phyloP scores from a whole-genome alignment of 1,139 yeast species.

The Trichomonascaceae sp. region DNA sequence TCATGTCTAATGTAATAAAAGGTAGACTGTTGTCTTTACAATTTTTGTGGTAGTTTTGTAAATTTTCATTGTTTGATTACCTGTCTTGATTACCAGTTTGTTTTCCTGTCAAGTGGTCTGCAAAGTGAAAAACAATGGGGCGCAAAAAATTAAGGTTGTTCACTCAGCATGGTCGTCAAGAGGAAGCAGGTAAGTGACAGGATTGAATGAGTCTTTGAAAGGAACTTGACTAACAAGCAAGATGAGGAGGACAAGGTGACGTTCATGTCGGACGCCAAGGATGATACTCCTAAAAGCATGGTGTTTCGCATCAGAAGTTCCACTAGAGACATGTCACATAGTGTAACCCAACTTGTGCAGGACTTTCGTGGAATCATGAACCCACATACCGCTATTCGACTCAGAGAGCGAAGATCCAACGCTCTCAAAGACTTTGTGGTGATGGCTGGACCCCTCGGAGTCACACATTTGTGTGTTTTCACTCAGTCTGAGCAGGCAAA shows the following conservation, averaged over 20 bases:
- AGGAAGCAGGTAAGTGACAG: too few species aligned
- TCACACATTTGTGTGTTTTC: constrained; percentile 75
- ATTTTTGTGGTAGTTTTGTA: too few species aligned
- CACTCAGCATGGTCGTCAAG: too few species aligned
- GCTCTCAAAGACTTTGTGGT: constrained; percentile 81
- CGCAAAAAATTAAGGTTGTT: too few species aligned
- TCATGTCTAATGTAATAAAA: constrained; percentile 4
- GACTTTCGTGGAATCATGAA: constrained; percentile 89
- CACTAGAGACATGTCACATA: constrained; percentile 50
- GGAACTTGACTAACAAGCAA: too few species aligned
- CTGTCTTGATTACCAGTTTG: too few species aligned
- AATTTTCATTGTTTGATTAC: too few species aligned
- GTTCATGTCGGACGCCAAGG: constrained; percentile 51
- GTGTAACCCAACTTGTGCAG: constrained; percentile 68
- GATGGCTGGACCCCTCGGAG: constrained; percentile 96
- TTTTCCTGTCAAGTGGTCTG: too few species aligned
- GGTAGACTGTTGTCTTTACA: too few species aligned
- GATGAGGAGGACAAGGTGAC: constrained; percentile 62
- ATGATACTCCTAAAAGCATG: constrained; percentile 80
- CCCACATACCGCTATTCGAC: constrained; percentile 88
- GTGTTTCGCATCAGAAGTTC: constrained; percentile 78
- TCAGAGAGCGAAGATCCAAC: constrained; percentile 77
- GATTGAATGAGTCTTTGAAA: too few species aligned
- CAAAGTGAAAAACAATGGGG: too few species aligned
- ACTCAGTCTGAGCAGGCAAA: constrained; percentile 72